Evolutionary conservation across 306 rosid genomes (phyloP), one percentile per base, ranked within the genome.

Genomic region (Begonia fuchsioides): DNA sequence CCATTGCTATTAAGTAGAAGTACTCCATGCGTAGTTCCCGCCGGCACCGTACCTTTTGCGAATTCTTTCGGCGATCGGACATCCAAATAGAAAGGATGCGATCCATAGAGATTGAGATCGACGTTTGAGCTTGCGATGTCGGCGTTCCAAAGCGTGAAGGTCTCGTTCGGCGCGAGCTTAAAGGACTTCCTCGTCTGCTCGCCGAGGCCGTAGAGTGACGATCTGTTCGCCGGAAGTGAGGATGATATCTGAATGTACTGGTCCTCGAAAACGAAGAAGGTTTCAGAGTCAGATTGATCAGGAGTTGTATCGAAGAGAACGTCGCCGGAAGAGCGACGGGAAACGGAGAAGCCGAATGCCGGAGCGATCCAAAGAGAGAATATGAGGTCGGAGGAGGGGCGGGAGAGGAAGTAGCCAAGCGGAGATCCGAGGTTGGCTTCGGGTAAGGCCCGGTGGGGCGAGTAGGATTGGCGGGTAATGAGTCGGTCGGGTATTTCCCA

Each of bases 81-180:
- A 8, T 87, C 94, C 56, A 87, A 48, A 67, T 83, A 87, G 61
- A 87, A 87, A 0, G 94, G 96, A 64, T 87, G 96, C 13, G 94
- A 78, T 11, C 94, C 93, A 39, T 83, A 87, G 46, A 80, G 88
- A 59, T 87, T 87, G 18, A 74, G 2, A 12, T 87, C 70, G 6
- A 49, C n/a, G 10, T 13, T 78, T 1, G 38, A 14, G 45, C 93
- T 80, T 10, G 3, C 67, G 52, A 52, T 68, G 62, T 78, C 94
- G 1, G 69, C 74, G 19, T 51, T 69, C 93, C 93, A 87, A 51
- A 80, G 56, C 1, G 94, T 87, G 2, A 87, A 63, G 2, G 72
- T 61, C 55, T 72, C 60, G 9, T 66, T 43, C 8, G 73, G 72
- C 11, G 53, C 55, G 56, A 87, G 52, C 76, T 76, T 79, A 49